Conservation (phyloP, 306 rosid genomes). For the Gillenia trifoliata region DNA sequence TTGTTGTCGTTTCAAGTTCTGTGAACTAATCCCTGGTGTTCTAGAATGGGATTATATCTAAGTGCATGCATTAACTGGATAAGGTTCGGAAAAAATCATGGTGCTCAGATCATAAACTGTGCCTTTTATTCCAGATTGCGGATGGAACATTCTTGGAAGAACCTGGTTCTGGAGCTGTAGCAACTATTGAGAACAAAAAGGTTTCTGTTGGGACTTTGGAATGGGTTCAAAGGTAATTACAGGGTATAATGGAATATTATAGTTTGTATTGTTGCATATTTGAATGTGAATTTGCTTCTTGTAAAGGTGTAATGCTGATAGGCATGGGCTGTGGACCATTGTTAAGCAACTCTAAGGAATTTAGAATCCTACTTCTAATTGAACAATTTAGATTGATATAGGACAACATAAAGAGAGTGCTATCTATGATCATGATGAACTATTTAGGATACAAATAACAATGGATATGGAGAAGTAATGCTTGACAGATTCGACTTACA, state of each 20-base stretch:
- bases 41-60: not conserved
- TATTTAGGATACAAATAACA: not conserved
- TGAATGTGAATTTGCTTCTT: not conserved
- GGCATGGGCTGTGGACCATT: not conserved
- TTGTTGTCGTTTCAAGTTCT: not conserved
- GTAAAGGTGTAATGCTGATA: not conserved
- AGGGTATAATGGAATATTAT: not conserved
- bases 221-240: slow-evolving; percentile 73
- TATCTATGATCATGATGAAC: not conserved
- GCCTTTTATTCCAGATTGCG: slow-evolving; percentile 36
- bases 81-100: not conserved
- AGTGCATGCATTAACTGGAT: not conserved
- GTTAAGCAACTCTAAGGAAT: not conserved
- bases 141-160: slow-evolving; percentile 92
- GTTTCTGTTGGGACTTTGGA: slow-evolving; percentile 90
- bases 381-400: not conserved
- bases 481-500: not conserved
- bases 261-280: not conserved
- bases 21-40: not conserved
- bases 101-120: not conserved
- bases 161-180: slow-evolving; percentile 99
- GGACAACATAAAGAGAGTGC: not conserved
- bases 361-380: not conserved
- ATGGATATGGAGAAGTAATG: not conserved
- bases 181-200: slow-evolving; percentile 54